phyloP scores from a whole-genome alignment of 2,329 filamentous ascomycete species.

The Malbranchea zuffiana region DNA sequence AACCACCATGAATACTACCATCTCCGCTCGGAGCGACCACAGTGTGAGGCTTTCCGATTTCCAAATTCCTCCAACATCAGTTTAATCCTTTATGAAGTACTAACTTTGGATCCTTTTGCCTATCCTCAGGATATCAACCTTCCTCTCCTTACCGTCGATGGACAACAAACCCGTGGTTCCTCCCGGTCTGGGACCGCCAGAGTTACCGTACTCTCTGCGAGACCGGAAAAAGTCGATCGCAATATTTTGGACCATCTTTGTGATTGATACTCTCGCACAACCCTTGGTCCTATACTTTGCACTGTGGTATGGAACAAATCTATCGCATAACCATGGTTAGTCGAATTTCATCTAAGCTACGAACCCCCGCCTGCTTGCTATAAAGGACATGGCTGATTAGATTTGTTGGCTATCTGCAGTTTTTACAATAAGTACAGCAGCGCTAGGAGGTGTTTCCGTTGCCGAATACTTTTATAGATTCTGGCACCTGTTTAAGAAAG shows the following conservation, averaged over 20 bases:
- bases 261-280: conserved; percentile 48
- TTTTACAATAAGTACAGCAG: conserved; percentile 34
- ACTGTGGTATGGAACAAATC: conserved; percentile 46
- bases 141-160: too few relatives aligned
- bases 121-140: too few relatives aligned
- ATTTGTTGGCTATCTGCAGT: conserved; percentile 19
- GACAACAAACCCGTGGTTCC: conserved; percentile 25
- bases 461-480: conserved; percentile 36
- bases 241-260: conserved; percentile 49
- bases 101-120: too few relatives aligned
- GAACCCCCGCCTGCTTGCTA: not conserved
- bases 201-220: conserved; percentile 46
- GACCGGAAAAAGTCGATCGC: conserved; percentile 45
- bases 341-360: not conserved
- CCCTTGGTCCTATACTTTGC: conserved; percentile 51
- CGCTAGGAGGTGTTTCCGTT: conserved; percentile 33
- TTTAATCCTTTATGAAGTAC: too few relatives aligned
- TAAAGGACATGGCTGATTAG: not conserved
- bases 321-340: conserved; percentile 34
- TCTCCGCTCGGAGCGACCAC: too few relatives aligned
- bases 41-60: too few relatives aligned
- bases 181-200: conserved; percentile 30
- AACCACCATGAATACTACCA: too few relatives aligned
- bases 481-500: conserved; percentile 29
- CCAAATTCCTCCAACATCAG: too few relatives aligned